A percentile compares a stretch with the other conserved stretches of the same genome.
phyloP scores from a whole-genome alignment of 176 grass and related monocot species.

The Pontederia crassipes region DNA sequence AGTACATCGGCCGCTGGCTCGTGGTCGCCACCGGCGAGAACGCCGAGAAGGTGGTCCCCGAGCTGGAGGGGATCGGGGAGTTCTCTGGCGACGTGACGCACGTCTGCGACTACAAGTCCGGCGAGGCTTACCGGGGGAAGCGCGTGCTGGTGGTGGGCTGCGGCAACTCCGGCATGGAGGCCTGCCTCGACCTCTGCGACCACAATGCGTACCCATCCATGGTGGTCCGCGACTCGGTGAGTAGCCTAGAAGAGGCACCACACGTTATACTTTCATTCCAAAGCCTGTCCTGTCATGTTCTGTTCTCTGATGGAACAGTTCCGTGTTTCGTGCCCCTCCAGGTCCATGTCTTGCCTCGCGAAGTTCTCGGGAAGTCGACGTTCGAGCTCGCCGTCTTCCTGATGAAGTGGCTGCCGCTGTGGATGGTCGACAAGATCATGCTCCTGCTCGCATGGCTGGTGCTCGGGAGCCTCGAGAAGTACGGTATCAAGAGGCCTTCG shows the following conservation, averaged over 20 bases:
- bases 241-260: not conserved
- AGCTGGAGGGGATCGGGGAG: conserved; percentile 5
- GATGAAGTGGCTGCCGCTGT: conserved; percentile 6
- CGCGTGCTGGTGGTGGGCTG: conserved; percentile 8
- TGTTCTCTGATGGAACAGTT: too few relatives aligned
- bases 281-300: not conserved
- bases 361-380: conserved; percentile 1
- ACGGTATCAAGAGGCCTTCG: conserved; percentile 1
- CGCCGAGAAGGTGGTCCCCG: conserved; percentile 2
- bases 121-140: conserved; percentile 5
- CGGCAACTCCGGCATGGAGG: conserved; percentile 12
- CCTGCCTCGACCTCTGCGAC: conserved; percentile 8
- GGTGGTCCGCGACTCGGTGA: conserved; percentile 5
- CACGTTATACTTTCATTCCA: not conserved
- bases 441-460: not conserved
- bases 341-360: conserved; percentile 3
- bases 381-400: conserved; percentile 3
- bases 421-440: not conserved
- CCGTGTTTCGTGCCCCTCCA: not conserved
- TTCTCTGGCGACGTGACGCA: conserved; percentile 2
- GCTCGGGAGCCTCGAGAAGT: not conserved
- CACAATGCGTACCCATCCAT: not conserved
- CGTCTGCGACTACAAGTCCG: conserved; percentile 9
- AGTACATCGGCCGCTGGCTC: conserved; percentile 4
- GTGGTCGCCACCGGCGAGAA: conserved; percentile 9